Percentiles rank a stretch among this genome's conserved stretches.
Conservation (phyloP, 768 basidiomycete genomes). For the Suillus lakei region DNA sequence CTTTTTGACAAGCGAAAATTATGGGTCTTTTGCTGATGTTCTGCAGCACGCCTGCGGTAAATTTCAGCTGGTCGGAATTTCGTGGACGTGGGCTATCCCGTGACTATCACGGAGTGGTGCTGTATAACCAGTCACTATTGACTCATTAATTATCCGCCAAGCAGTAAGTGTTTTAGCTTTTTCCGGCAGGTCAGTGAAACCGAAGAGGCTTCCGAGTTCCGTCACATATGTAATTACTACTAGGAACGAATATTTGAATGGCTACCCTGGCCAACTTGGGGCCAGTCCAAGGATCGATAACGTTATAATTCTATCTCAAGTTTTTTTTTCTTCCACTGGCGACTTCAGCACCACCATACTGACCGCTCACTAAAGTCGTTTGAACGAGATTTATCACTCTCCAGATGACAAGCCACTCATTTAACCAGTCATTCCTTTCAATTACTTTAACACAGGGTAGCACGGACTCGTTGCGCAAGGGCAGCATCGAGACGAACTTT, state of each 20-base stretch:
- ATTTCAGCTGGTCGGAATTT: neutral
- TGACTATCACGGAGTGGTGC: neutral
- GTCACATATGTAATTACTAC: neutral
- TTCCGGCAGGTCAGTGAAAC: neutral
- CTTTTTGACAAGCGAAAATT: too few species aligned
- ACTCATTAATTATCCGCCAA: neutral
- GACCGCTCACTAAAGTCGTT: neutral
- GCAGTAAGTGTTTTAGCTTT: neutral
- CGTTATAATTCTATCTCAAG: neutral
- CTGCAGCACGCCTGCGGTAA: neutral
- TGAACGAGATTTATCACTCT: constrained; percentile 1
- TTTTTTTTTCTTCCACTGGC: neutral
- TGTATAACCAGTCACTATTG: neutral
- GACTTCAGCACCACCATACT: neutral
- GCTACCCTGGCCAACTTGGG: neutral
- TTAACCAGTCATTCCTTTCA: constrained; percentile 8
- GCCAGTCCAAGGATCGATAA: neutral
- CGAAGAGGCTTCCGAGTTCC: neutral
- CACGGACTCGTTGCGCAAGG: neutral
- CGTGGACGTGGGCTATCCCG: neutral
- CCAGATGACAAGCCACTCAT: neutral
- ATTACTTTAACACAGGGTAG: neutral
- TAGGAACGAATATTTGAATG: neutral
- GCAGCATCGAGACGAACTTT: neutral
- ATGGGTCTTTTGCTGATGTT: too few species aligned